These are phyloP conservation scores for Exophiala alcalophila DNA, from an alignment of 2,329 filamentous ascomycete genomes.

Conservation along the genomic window DNA sequence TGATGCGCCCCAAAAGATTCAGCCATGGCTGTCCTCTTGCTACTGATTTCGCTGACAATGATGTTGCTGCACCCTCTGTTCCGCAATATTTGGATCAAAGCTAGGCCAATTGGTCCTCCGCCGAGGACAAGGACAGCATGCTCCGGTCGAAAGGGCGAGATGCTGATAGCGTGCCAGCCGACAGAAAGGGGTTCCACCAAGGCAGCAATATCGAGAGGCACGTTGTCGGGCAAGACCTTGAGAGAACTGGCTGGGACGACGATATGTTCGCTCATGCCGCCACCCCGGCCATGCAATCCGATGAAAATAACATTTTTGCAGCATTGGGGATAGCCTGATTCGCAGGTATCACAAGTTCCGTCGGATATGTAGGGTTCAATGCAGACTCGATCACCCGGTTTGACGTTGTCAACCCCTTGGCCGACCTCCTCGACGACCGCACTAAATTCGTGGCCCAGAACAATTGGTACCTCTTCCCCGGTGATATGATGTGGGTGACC, in stretches of 20 bases:
- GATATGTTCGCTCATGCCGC: slow-evolving; percentile 52
- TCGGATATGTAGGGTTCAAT: slow-evolving; percentile 56
- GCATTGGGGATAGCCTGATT: slow-evolving; percentile 51
- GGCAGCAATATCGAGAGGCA: slow-evolving; percentile 52
- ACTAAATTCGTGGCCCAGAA: slow-evolving; percentile 54
- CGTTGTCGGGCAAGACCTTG: slow-evolving; percentile 50
- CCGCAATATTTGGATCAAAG: slow-evolving; percentile 47
- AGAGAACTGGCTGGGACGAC: slow-evolving; percentile 48
- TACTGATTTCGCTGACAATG: slow-evolving; percentile 53
- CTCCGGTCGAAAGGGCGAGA: slow-evolving; percentile 45
- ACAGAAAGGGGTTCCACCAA: slow-evolving; percentile 55
- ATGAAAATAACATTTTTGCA: slow-evolving; percentile 55
- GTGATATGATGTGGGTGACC: slow-evolving; percentile 54
- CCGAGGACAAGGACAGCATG: slow-evolving; percentile 52
- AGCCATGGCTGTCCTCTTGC: slow-evolving; percentile 49
- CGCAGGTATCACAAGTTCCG: slow-evolving; percentile 50
- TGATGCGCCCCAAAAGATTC: slow-evolving; percentile 51
- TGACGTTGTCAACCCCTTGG: slow-evolving; percentile 47
- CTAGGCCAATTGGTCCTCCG: slow-evolving; percentile 54
- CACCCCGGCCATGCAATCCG: slow-evolving; percentile 52
- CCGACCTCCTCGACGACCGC: slow-evolving; percentile 52
- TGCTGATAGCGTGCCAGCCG: slow-evolving; percentile 55
- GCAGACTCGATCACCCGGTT: slow-evolving; percentile 48
- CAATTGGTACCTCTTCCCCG: slow-evolving; percentile 49
- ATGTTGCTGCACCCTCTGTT: slow-evolving; percentile 45